These are phyloP conservation scores for Mariannaea elegans DNA, from an alignment of 2,329 filamentous ascomycete species.

Conservation along the genomic window DNA sequence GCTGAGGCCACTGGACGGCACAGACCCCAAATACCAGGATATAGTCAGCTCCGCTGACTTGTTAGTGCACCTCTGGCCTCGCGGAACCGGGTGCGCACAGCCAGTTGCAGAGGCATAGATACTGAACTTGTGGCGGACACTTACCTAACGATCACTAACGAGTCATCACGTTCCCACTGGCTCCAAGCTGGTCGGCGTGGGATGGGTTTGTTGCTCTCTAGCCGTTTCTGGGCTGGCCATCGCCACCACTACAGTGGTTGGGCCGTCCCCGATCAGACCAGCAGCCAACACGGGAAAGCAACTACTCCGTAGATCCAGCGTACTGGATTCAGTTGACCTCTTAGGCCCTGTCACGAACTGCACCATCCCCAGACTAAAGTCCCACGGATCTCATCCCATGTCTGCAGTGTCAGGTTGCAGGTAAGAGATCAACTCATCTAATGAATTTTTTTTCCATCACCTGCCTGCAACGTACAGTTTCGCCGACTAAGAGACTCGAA, in stretches of 20 bases:
- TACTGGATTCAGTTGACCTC: slow-evolving; percentile 35
- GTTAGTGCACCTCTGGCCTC: slow-evolving; percentile 36
- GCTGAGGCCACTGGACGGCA: slow-evolving; percentile 36
- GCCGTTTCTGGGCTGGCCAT: slow-evolving; percentile 23
- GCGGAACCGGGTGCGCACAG: slow-evolving; percentile 41
- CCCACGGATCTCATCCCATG: slow-evolving; percentile 33
- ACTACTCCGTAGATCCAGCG: slow-evolving; percentile 34
- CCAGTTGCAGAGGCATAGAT: slow-evolving; percentile 27
- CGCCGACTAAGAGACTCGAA: slow-evolving; percentile 3
- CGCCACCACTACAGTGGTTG: slow-evolving; percentile 30
- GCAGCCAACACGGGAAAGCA: slow-evolving; percentile 24
- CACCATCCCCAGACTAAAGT: slow-evolving; percentile 31
- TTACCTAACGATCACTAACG: slow-evolving; percentile 34
- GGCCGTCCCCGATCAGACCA: slow-evolving; percentile 30
- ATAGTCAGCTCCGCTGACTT: slow-evolving; percentile 31
- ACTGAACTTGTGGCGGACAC: slow-evolving; percentile 17
- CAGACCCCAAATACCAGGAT: slow-evolving; percentile 31
- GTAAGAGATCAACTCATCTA: slow-evolving; percentile 13
- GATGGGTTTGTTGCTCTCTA: slow-evolving; percentile 23
- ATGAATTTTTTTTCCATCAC: slow-evolving; percentile 15
- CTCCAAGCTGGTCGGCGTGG: slow-evolving; percentile 21
- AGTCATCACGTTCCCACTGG: slow-evolving; percentile 25
- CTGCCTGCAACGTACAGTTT: slow-evolving; percentile 11
- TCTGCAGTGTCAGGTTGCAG: slow-evolving; percentile 26
- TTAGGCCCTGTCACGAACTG: slow-evolving; percentile 27